These are phyloP conservation scores for Aspergillus sp. DNA, from an alignment of 2,329 filamentous ascomycete genomes.

Conservation along the genomic window DNA sequence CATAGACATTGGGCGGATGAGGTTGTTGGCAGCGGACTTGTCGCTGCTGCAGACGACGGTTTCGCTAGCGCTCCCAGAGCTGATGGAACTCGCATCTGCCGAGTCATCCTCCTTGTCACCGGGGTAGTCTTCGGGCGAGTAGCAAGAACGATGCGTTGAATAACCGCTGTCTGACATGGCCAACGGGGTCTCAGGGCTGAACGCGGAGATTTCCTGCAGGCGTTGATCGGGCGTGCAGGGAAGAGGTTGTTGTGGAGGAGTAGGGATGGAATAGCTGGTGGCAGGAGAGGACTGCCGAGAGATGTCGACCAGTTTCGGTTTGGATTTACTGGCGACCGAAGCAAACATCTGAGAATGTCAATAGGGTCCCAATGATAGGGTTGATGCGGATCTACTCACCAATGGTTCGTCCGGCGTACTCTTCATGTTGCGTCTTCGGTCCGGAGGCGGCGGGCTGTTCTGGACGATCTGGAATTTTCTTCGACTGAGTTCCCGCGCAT, in stretches of 20 bases:
- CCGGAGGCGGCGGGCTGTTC: constrained; percentile 28
- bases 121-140: constrained; percentile 23
- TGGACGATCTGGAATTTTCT: constrained; percentile 39
- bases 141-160: constrained; percentile 27
- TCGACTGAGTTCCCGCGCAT: constrained; percentile 28
- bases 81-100: constrained; percentile 26
- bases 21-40: constrained; percentile 12
- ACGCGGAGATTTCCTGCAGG: constrained; percentile 37
- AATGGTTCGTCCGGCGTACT: constrained; percentile 21
- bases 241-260: constrained; percentile 23
- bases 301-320: constrained; percentile 39
- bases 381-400: constrained; percentile 15
- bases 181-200: constrained; percentile 39
- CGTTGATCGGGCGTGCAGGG: constrained; percentile 36
- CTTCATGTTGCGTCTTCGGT: constrained; percentile 17
- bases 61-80: constrained; percentile 26
- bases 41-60: constrained; percentile 23
- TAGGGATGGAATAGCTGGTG: constrained; percentile 24
- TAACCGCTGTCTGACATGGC: constrained; percentile 38
- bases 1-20: constrained; percentile 15
- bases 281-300: constrained; percentile 34
- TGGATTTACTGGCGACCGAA: constrained; percentile 33
- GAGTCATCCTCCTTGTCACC: constrained; percentile 29
- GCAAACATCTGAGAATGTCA: constrained; percentile 27
- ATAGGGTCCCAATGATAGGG: background rate